These are phyloP conservation scores for Orychophragmus violaceus DNA, from an alignment of 345 rosid species.

Conservation along the genomic window DNA sequence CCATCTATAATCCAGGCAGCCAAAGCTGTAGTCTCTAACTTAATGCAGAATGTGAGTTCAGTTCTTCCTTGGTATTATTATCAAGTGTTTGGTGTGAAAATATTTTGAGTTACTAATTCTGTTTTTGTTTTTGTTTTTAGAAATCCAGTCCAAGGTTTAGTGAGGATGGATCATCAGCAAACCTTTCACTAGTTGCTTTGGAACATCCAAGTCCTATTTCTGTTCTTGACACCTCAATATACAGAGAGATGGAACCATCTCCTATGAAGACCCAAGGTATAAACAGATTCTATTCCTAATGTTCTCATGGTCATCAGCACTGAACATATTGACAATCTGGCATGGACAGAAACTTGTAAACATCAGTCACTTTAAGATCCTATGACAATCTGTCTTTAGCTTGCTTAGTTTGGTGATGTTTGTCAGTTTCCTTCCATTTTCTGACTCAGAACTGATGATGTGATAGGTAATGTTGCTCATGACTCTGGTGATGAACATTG, in stretches of 20 bases:
- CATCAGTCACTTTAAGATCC: background rate
- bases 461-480: slow-evolving; percentile 39
- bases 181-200: slow-evolving; percentile 38
- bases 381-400: slow-evolving; percentile 5
- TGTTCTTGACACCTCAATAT: slow-evolving; percentile 56
- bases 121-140: slow-evolving; percentile 31
- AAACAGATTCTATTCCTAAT: background rate
- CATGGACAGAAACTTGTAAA: background rate
- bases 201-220: slow-evolving; percentile 92
- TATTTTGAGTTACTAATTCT: background rate
- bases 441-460: slow-evolving; percentile 32
- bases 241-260: slow-evolving; percentile 54
- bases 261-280: slow-evolving; percentile 44
- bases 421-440: background rate
- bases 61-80: slow-evolving; percentile 5
- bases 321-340: slow-evolving; percentile 2
- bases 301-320: background rate
- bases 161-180: slow-evolving; percentile 43
- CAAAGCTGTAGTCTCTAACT: slow-evolving; percentile 35
- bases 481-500: slow-evolving; percentile 35
- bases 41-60: slow-evolving; percentile 46
- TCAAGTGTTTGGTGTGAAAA: background rate
- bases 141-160: slow-evolving; percentile 40
- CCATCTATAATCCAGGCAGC: slow-evolving; percentile 35
- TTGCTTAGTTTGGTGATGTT: slow-evolving; percentile 10